Percentiles rank a stretch among this genome's conserved stretches.
Conservation (phyloP, 768 basidiomycete species). For the Hericium erinaceus region DNA sequence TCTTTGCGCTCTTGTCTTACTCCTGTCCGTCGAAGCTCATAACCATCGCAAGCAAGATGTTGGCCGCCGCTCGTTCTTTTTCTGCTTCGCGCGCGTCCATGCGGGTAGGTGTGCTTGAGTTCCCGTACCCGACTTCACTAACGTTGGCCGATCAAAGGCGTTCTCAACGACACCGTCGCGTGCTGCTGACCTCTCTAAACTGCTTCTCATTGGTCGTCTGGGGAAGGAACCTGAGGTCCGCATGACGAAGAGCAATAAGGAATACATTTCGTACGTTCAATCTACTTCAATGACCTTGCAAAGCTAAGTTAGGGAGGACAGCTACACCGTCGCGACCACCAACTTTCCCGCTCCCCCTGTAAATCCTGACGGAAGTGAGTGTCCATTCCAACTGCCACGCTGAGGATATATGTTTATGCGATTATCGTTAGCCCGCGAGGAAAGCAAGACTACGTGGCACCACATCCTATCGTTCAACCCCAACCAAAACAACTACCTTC, state of each 20-base stretch:
- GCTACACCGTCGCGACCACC: conserved; percentile 71
- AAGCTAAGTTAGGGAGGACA: conserved; percentile 18
- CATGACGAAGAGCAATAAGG: conserved; percentile 61
- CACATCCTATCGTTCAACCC: conserved; percentile 66
- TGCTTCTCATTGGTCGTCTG: conserved; percentile 69
- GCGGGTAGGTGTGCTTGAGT: conserved; percentile 33
- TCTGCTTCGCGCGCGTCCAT: conserved; percentile 28
- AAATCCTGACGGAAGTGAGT: conserved; percentile 53
- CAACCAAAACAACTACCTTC: conserved; percentile 50
- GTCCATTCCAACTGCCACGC: not conserved
- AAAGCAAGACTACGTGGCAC: conserved; percentile 62
- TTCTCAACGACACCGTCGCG: conserved; percentile 55
- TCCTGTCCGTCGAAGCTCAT: too few relatives aligned
- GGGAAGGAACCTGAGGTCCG: conserved; percentile 63
- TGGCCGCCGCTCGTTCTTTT: conserved; percentile 39
- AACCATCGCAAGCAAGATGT: conserved; percentile 29
- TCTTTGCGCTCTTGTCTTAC: too few relatives aligned
- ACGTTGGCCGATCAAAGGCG: conserved; percentile 28
- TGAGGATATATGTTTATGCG: too few relatives aligned
- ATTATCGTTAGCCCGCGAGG: conserved; percentile 36
- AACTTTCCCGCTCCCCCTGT: conserved; percentile 50
- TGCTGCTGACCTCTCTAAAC: conserved; percentile 58
- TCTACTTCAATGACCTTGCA: not conserved
- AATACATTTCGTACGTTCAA: conserved; percentile 60
- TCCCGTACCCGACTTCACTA: too few relatives aligned